Base-by-base conservation (phyloP, 1,284 basidiomycete species). In the Cystobasidium pallidum region DNA sequence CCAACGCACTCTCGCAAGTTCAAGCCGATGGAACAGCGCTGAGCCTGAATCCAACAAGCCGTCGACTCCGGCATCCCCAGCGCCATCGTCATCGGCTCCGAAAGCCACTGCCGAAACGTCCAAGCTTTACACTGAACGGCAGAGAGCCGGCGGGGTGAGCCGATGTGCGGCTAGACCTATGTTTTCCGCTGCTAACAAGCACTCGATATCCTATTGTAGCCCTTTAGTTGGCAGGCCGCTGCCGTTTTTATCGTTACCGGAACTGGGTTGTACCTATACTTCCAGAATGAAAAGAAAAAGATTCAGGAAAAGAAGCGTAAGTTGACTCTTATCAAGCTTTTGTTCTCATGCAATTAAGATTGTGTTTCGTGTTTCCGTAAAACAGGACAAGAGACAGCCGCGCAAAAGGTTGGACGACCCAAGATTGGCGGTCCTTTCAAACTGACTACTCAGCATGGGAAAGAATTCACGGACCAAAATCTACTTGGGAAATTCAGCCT, bases 391-490 rank as follows among this genome's bases (percentile, higher is more conserved):
- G 79, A 81, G 66, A 77, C 74, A 8, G 79, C 80, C 2, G 75
- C 74, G 24, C 81, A 81, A 63, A 82, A 84, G 43, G 82, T 86
- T n/a, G 86, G 86, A 1, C 81, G 83, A 72, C 86, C 95, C 0
- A 85, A 89, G 49, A 90, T 99, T 73, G 95, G 95, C 17, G 95
- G 95, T 0, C 89, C 94, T 0, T 98, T 99, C 84, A 82, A 83
- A 7, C 84, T 98, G 72, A 85, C 85, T 43, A 86, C 89, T 47
- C 88, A 92, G 76, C 79, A 86, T 26, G 87, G 86, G 70, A 84
- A 86, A 74, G 81, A 86, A 0, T 95, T 94, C 82, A 91, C 92
- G 0, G 89, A 97, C 62, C 83, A 91, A 72, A 88, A 97, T 79
- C 83, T 99, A 64, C 82, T 90, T 30, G 92, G 91, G 71, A 89